Percentiles rank a stretch among this genome's conserved stretches.
Evolutionary conservation across 208 protist species (phyloP).

Genomic region (Crithidia brevicula): DNA sequence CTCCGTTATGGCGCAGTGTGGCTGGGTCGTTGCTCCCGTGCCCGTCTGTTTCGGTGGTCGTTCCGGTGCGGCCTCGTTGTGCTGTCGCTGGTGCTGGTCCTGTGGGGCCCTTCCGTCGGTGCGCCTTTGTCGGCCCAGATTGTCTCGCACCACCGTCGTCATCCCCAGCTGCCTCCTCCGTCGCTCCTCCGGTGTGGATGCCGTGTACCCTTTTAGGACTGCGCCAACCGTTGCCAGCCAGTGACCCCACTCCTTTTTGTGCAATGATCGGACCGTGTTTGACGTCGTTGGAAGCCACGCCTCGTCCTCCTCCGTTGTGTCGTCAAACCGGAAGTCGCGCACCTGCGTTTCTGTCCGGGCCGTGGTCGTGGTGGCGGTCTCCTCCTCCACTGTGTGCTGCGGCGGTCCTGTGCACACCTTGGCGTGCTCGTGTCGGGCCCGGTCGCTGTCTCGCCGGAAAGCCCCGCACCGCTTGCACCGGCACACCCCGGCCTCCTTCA

Average conservation of each 20-base stretch:
- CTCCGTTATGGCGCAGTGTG: background rate
- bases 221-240: conserved; percentile 16
- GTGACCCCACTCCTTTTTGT: conserved; percentile 14
- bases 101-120: background rate
- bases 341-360: too few relatives aligned
- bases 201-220: conserved; percentile 24
- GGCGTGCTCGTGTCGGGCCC: background rate
- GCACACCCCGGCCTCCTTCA: background rate
- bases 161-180: conserved; percentile 5
- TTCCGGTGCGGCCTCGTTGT: background rate
- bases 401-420: too few relatives aligned
- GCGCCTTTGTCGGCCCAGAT: background rate
- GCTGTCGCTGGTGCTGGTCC: background rate
- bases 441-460: background rate
- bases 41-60: too few relatives aligned
- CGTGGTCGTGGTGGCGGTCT: too few relatives aligned
- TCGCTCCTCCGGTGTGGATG: conserved; percentile 6
- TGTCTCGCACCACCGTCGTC: conserved; percentile 18
- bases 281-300: background rate
- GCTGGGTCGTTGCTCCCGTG: background rate
- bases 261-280: background rate
- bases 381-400: too few relatives aligned
- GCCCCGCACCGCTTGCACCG: background rate
- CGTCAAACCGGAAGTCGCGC: background rate
- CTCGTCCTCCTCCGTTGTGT: background rate